These are phyloP conservation scores for Neonectria faginata DNA, from an alignment of 2,329 filamentous ascomycete species.

Conservation along the genomic window DNA sequence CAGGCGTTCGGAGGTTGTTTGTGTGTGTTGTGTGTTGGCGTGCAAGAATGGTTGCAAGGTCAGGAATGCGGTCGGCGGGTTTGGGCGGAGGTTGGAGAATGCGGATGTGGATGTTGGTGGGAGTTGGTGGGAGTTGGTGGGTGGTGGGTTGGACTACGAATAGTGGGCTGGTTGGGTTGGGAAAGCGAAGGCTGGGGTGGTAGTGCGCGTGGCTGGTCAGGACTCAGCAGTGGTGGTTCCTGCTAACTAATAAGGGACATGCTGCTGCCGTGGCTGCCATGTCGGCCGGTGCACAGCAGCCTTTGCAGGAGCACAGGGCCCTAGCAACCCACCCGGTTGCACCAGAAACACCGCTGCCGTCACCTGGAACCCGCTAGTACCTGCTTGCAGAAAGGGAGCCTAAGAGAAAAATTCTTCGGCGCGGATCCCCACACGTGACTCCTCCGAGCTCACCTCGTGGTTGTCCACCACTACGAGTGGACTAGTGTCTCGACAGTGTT, in stretches of 20 bases:
- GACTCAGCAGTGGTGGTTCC: slow-evolving; percentile 34
- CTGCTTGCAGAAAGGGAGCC: slow-evolving; percentile 1
- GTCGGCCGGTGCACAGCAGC: slow-evolving; percentile 17
- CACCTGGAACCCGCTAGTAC: not conserved
- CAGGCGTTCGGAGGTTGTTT: slow-evolving; percentile 12
- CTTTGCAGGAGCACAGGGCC: slow-evolving; percentile 23
- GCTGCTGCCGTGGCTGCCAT: slow-evolving; percentile 18
- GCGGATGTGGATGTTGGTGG: slow-evolving; percentile 27
- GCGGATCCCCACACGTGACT: slow-evolving; percentile 37
- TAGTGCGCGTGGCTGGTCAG: slow-evolving; percentile 45
- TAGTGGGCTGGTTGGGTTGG: slow-evolving; percentile 35
- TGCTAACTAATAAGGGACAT: slow-evolving; percentile 43
- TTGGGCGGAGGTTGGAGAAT: slow-evolving; percentile 34
- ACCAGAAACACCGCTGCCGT: slow-evolving; percentile 1
- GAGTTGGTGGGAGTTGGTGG: slow-evolving; percentile 13
- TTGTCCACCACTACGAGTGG: not conserved
- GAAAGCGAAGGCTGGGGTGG: slow-evolving; percentile 48
- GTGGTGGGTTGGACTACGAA: slow-evolving; percentile 2
- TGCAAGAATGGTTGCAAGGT: slow-evolving; percentile 46
- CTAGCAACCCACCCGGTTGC: slow-evolving; percentile 2
- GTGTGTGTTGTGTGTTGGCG: slow-evolving; percentile 30
- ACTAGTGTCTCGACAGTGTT: slow-evolving; percentile 23
- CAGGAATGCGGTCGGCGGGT: slow-evolving; percentile 44
- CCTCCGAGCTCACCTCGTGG: slow-evolving; percentile 5
- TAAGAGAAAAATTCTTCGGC: slow-evolving; percentile 2